phyloP scores from a whole-genome alignment of 495 filamentous ascomycete species.

The Penicillium silybi region DNA sequence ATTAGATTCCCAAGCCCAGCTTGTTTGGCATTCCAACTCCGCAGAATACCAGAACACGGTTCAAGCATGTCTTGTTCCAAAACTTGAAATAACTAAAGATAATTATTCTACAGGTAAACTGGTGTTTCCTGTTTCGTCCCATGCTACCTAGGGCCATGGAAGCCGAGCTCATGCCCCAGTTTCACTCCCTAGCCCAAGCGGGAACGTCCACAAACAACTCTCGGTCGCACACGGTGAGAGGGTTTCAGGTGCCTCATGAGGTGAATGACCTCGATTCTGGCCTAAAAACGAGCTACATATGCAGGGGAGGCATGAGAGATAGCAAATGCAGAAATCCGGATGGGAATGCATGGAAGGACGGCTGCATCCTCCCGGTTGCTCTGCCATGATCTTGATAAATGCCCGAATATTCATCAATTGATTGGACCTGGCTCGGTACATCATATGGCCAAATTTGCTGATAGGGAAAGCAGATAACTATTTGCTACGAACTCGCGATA shows the following conservation, averaged over 20 bases:
- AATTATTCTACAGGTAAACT: background rate
- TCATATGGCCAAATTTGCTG: background rate
- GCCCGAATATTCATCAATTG: background rate
- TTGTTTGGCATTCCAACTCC: background rate
- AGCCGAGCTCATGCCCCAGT: background rate
- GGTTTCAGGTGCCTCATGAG: background rate
- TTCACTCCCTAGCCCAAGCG: conserved; percentile 4
- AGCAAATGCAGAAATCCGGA: conserved; percentile 4
- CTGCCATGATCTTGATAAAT: background rate
- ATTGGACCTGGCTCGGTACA: background rate
- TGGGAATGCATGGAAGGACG: background rate
- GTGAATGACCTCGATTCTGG: background rate
- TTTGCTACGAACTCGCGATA: background rate
- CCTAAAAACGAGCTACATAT: conserved; percentile 10
- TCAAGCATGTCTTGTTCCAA: background rate
- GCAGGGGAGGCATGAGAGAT: conserved; percentile 6
- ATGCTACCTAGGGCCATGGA: background rate
- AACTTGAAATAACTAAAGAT: background rate
- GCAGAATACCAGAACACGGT: background rate
- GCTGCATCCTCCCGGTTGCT: background rate
- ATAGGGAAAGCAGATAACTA: background rate
- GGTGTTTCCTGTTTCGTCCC: background rate
- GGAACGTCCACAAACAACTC: conserved; percentile 15
- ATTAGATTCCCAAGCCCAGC: background rate
- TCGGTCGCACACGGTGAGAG: conserved; percentile 10